These are phyloP conservation scores for Ogataea pignaliae DNA, from an alignment of 805 yeast genomes.

Conservation along the genomic window DNA sequence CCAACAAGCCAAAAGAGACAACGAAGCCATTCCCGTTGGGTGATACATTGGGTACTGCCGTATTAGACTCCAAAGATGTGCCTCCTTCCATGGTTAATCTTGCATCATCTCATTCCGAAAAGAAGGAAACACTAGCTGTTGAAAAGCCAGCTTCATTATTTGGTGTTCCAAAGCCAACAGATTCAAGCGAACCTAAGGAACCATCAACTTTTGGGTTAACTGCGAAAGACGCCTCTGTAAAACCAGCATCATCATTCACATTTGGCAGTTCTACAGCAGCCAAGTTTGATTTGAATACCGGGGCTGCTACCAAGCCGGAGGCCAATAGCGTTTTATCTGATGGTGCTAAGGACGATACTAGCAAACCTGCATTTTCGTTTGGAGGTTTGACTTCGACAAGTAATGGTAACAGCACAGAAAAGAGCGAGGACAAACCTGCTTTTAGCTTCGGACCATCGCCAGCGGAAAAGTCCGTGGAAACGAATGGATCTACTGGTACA, in stretches of 20 bases:
- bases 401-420: slow-evolving; percentile 1
- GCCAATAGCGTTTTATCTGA: too few relatives aligned
- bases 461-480: slow-evolving; percentile 1
- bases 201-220: slow-evolving; percentile 4
- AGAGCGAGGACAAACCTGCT: slow-evolving; percentile 7
- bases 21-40: slow-evolving; percentile 4
- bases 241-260: too few relatives aligned
- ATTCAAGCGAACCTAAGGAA: not conserved
- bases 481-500: slow-evolving; percentile 2
- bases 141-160: slow-evolving; percentile 5
- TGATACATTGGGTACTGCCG: too few relatives aligned
- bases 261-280: too few relatives aligned
- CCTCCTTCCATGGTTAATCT: too few relatives aligned
- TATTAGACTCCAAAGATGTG: too few relatives aligned
- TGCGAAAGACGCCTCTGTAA: too few relatives aligned
- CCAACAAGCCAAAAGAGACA: not conserved
- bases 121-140: not conserved
- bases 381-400: slow-evolving; percentile 1
- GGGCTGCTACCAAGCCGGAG: too few relatives aligned
- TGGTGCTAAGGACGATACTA: too few relatives aligned
- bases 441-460: slow-evolving; percentile 12
- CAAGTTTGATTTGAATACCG: too few relatives aligned
- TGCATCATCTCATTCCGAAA: not conserved
- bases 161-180: slow-evolving; percentile 2
- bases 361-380: slow-evolving; percentile 6